Percentiles rank a stretch among this genome's conserved stretches.
Conservation (phyloP, 352 stramenopile genomes). For the Phytophthora palmivora region DNA sequence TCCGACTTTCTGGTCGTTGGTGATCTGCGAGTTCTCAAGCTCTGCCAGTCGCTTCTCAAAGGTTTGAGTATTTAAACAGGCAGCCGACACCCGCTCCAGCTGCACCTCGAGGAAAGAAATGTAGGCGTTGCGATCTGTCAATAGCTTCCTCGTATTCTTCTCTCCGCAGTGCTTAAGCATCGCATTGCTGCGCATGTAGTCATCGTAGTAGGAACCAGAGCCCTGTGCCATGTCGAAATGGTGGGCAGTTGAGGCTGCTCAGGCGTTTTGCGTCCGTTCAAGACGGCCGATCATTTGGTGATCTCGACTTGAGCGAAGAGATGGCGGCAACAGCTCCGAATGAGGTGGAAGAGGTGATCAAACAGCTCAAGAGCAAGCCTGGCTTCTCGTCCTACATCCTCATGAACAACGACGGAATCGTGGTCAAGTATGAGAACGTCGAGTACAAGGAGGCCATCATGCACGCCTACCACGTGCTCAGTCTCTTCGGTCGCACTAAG, state of each 20-base stretch:
- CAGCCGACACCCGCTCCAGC: conserved; percentile 85
- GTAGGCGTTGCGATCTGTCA: conserved; percentile 88
- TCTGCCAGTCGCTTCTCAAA: conserved; percentile 69
- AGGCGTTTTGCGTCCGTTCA: conserved; percentile 21
- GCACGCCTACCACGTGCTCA: conserved; percentile 91
- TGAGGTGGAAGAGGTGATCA: conserved; percentile 93
- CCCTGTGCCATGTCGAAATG: conserved; percentile 25
- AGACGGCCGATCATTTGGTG: conserved; percentile 1
- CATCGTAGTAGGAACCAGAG: conserved; percentile 80
- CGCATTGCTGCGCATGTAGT: conserved; percentile 83
- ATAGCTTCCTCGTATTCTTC: conserved; percentile 69
- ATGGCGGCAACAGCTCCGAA: conserved; percentile 86
- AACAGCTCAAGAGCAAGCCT: conserved; percentile 92
- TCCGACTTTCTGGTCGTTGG: conserved; percentile 62
- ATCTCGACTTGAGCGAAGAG: conserved; percentile 11
- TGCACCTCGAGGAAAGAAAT: conserved; percentile 91
- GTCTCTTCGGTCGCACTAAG: conserved; percentile 85
- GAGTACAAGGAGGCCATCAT: conserved; percentile 93
- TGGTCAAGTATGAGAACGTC: conserved; percentile 94
- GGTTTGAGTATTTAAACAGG: conserved; percentile 73
- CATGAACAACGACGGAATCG: conserved; percentile 95
- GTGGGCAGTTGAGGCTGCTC: conserved; percentile 16
- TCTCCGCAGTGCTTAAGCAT: conserved; percentile 70
- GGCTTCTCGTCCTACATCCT: conserved; percentile 92
- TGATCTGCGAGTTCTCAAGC: conserved; percentile 53